phyloP scores from a whole-genome alignment of 345 rosid genomes.

The Populus simonii region DNA sequence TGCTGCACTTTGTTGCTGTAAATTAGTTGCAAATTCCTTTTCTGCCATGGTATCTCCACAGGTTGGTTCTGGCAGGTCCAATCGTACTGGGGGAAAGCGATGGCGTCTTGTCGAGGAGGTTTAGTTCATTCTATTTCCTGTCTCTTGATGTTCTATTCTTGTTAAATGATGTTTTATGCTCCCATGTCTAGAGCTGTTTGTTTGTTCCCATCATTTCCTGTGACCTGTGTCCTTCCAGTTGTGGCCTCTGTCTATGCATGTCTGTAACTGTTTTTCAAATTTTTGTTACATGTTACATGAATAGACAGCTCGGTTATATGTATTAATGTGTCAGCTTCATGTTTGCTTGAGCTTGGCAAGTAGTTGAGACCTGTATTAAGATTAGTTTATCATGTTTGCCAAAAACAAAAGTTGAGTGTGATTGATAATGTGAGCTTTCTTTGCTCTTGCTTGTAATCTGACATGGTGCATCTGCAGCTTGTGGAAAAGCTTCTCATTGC shows the following conservation, averaged over 20 bases:
- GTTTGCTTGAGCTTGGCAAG: not conserved
- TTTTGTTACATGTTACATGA: not conserved
- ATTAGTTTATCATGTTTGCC: not conserved
- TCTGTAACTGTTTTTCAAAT: not conserved
- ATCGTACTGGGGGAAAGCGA: constrained; percentile 72
- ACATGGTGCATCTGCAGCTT: constrained; percentile 57
- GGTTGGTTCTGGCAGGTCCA: constrained; percentile 69
- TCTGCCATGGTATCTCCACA: constrained; percentile 46
- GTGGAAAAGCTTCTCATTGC: constrained; percentile 97
- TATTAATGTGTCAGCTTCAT: not conserved
- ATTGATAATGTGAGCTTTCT: constrained; percentile 4
- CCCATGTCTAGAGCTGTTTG: not conserved
- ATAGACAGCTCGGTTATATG: not conserved
- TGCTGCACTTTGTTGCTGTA: constrained; percentile 94
- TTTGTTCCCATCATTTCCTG: not conserved
- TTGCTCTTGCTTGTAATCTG: constrained; percentile 24
- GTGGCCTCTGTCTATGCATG: not conserved
- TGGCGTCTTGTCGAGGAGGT: constrained; percentile 93
- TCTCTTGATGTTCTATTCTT: not conserved
- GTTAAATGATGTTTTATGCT: not conserved
- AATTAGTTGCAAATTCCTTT: constrained; percentile 76
- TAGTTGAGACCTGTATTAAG: not conserved
- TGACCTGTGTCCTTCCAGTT: not conserved
- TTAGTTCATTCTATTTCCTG: not conserved
- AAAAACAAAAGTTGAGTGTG: not conserved